phyloP scores from a whole-genome alignment of 768 basidiomycete genomes.

The Mycena rebaudengoi region DNA sequence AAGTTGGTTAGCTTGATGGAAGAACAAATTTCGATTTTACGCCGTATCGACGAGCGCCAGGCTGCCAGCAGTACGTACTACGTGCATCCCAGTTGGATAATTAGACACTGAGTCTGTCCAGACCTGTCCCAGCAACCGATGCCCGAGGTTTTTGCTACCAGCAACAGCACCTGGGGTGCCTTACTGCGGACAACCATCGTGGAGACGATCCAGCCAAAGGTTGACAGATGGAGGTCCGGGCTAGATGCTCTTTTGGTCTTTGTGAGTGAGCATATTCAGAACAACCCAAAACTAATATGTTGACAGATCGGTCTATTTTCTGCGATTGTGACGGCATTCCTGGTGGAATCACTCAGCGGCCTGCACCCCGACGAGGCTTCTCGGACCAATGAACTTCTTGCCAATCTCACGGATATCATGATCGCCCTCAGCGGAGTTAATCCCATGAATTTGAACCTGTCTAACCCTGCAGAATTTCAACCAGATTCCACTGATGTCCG shows the following conservation, averaged over 20 bases:
- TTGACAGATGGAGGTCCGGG: background rate
- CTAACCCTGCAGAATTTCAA: background rate
- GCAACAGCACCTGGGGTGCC: background rate
- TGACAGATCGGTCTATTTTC: background rate
- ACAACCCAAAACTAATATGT: background rate
- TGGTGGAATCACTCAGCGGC: background rate
- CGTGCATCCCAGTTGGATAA: too few species aligned
- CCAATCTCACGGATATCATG: slow-evolving; percentile 35
- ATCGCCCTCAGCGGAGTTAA: background rate
- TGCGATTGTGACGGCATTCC: background rate
- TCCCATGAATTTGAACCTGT: background rate
- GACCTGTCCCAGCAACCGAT: slow-evolving; percentile 3
- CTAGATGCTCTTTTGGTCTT: background rate
- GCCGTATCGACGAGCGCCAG: too few species aligned
- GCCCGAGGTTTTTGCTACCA: background rate
- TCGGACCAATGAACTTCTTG: slow-evolving; percentile 39
- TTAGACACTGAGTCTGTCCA: too few species aligned
- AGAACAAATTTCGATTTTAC: too few species aligned
- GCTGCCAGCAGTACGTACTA: too few species aligned
- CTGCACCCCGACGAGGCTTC: slow-evolving; percentile 11
- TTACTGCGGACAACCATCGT: background rate
- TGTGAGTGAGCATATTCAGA: background rate
- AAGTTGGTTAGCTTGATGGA: too few species aligned
- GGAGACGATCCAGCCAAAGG: background rate
- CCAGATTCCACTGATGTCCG: slow-evolving; percentile 13